phyloP scores from a whole-genome alignment of 2,329 filamentous ascomycete genomes.

The Stagonosporopsis cucurbitacearum region DNA sequence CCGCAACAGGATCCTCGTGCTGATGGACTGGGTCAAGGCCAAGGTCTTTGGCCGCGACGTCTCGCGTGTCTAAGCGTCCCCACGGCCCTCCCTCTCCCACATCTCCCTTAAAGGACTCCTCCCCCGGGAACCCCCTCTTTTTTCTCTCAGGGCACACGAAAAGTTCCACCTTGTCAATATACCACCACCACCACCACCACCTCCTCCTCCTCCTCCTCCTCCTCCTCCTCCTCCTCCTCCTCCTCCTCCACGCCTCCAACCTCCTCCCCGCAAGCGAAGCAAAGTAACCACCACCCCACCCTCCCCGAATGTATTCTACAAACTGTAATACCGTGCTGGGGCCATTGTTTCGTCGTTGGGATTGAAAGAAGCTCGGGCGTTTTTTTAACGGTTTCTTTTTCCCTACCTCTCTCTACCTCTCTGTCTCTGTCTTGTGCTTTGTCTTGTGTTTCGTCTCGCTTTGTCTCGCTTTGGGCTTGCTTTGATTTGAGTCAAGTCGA shows the following conservation, averaged over 20 bases:
- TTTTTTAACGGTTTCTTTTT: conserved; percentile 12
- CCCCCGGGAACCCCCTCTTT: no score
- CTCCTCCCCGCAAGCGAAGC: no score
- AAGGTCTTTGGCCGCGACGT: conserved; percentile 97
- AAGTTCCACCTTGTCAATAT: conserved; percentile 17
- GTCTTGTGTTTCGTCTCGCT: no score
- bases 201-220: conserved; percentile 4
- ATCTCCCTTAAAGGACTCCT: no score
- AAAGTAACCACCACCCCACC: conserved; percentile 1
- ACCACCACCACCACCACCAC: conserved; percentile 11
- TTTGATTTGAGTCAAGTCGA: no score
- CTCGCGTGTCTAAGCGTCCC: conserved; percentile 65
- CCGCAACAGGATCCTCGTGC: conserved; percentile 90
- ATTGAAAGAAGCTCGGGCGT: conserved; percentile 14
- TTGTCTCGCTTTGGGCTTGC: no score
- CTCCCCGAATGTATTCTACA: conserved; percentile 16
- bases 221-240: conserved; percentile 4
- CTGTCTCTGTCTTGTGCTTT: no score
- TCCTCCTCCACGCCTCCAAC: no score
- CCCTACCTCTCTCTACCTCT: no score
- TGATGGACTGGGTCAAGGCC: conserved; percentile 95
- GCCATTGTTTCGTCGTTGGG: conserved; percentile 9
- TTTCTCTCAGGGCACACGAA: background rate
- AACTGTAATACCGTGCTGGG: conserved; percentile 20
- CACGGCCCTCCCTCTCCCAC: background rate